Base-by-base conservation (phyloP, 148 eudicot genomes). In the Bassia scoparia region DNA sequence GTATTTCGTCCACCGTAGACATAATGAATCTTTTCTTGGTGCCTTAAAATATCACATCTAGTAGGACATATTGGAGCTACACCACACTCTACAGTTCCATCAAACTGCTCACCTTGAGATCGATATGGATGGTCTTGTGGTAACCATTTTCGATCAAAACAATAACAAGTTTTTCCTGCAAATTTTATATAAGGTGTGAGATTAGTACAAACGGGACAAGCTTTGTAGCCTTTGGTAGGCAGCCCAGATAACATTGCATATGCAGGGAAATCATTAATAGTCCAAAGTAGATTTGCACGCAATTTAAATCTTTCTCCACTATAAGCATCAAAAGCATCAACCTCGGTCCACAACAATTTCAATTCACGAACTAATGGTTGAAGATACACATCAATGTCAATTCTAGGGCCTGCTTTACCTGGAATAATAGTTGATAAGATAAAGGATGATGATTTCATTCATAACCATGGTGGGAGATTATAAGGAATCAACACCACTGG, bases 241-340 rank as follows among this genome's bases (percentile, higher is more conserved):
- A 68, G 52, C 9, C 70, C 70, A 10, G 64, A 62, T 18, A 77
- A 17, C 70, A 70, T 71, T 10, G 70, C 69, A 54, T 62, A 77
- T 1, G 64, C 70, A 37, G 69, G 79, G 35, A 69, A 77, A 44
- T 77, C 80, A 71, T 77, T 71, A 13, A 73, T 61, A 49, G 58
- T 72, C 21, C 29, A 60, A 6, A 24, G 31, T 6, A 72, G 33
- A 61, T 30, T n/a, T 3, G 55, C 56, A 16, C 66, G 17, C n/a
- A 58, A 17, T 2, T 58, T 27, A 60, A 71, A 71, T 13, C 3
- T 8, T 34, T 11, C 33, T 38, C 38, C 38, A 26, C 15, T 26
- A 59, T 27, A 71, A n/a, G 66, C 75, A 41, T 71, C 66, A 71
- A 15, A 71, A 17, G 66, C 3, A 10, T 10, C 9, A 37, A 37